These are phyloP conservation scores for Pseudogymnoascus sp. DNA, from an alignment of 2,329 filamentous ascomycete species.

Conservation along the genomic window DNA sequence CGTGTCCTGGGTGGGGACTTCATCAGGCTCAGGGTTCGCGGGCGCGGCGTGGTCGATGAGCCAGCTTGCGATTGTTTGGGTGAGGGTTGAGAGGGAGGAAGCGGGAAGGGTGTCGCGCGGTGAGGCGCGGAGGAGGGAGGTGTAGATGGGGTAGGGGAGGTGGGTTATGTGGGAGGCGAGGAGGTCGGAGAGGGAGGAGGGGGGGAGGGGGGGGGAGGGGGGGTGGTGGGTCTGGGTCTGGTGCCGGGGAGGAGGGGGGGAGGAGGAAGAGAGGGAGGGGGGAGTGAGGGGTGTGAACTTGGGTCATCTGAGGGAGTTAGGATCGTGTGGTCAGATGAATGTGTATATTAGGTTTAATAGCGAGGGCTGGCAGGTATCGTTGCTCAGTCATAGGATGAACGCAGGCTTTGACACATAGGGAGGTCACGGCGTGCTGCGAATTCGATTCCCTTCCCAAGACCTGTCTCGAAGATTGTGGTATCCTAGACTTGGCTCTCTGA, in stretches of 20 bases:
- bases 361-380: background rate
- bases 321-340: background rate
- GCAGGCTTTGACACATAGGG: background rate
- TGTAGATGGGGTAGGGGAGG: constrained; percentile 28
- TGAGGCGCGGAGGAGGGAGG: constrained; percentile 32
- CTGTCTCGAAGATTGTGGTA: background rate
- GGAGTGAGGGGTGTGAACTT: constrained; percentile 34
- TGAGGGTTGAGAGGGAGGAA: constrained; percentile 38
- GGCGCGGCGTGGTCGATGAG: constrained; percentile 33
- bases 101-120: constrained; percentile 23
- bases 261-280: constrained; percentile 40
- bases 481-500: background rate
- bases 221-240: constrained; percentile 40
- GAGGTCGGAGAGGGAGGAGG: constrained; percentile 38
- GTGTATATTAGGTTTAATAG: background rate
- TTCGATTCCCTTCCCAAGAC: background rate
- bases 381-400: background rate
- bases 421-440: background rate
- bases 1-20: constrained; percentile 38
- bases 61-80: constrained; percentile 42
- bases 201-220: constrained; percentile 39
- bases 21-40: constrained; percentile 30
- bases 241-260: constrained; percentile 33
- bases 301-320: background rate
- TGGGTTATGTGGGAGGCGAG: constrained; percentile 36